Conservation (phyloP, 2,329 filamentous ascomycete genomes). For the Paecilomyces niveus region DNA sequence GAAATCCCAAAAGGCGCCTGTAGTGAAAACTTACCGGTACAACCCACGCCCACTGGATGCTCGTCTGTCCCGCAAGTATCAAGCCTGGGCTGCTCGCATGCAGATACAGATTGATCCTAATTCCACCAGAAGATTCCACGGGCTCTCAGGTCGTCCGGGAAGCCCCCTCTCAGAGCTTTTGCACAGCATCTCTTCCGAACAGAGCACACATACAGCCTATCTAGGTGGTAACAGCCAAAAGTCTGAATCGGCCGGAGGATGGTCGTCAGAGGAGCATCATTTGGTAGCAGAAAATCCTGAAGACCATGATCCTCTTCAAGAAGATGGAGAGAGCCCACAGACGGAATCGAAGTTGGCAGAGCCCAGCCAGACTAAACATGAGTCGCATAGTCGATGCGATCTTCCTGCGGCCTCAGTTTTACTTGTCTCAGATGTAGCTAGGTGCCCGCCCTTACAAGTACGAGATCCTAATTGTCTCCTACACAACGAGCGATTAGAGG, state of each 20-base stretch:
- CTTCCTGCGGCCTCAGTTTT: neutral
- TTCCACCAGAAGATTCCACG: constrained; percentile 3
- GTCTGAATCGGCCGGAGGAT: neutral
- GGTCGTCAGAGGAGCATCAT: neutral
- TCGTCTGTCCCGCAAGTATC: constrained; percentile 19
- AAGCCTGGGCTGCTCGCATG: constrained; percentile 32
- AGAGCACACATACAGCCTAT: neutral
- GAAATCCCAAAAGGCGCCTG: neutral
- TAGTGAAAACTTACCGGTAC: neutral
- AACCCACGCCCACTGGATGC: neutral
- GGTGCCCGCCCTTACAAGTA: neutral
- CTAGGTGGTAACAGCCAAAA: neutral
- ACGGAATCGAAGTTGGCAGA: neutral
- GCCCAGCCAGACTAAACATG: neutral
- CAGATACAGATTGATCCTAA: constrained; percentile 18
- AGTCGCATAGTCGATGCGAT: neutral
- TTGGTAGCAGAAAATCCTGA: neutral
- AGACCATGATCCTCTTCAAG: neutral
- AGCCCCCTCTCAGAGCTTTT: constrained; percentile 25
- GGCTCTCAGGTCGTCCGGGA: constrained; percentile 26
- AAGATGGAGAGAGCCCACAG: neutral
- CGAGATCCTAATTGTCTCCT: neutral
- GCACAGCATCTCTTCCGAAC: constrained; percentile 12
- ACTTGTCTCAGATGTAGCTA: neutral
- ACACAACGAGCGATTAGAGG: neutral